Evolutionary conservation across 176 grass and related monocot genomes (phyloP), one percentile per base, ranked within the genome.

Genomic region (Cymbopogon citratus): DNA sequence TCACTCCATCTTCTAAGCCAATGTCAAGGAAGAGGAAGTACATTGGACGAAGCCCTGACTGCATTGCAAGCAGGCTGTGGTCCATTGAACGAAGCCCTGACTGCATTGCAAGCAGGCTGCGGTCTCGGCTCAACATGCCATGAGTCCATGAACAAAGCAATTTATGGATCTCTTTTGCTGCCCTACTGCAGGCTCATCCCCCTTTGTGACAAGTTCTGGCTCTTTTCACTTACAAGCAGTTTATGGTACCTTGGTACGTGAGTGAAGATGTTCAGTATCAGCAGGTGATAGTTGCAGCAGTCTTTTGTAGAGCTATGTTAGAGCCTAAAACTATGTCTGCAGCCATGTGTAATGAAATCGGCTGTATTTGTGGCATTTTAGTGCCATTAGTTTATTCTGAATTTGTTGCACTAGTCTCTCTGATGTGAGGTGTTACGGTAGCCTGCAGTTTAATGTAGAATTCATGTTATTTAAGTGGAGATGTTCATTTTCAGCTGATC

Each of bases 101-200:
- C 21, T 83, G 82, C 54, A 73, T 90, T 39, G 85, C 88, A 29
- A 85, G 85, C 82, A 93, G 85, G 74, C 71, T 90, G 63, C 69
- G 71, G 48, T 83, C 86, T 35, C 56, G 56, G 15, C 71, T 77
- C 33, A 76, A 65, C 21, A 81, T 66, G 27, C 46, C 70, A 45
- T 90, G 76, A 87, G 41, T 28, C 9, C 23, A n/a, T 56, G 19
- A 56, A 9, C 10, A n/a, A n/a, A 24, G 21, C 4, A 9, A 24
- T 24, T 24, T 9, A 26, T 25, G 57, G 9, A 61, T 61, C 57
- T 26, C 23, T 61, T 61, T 61, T 61, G 10, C 23, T 5, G n/a
- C 57, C 57, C 4, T 1, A 61, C 57, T 11, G 57, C 23, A 12
- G 23, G 23, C 49, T 52, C 18, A 1, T 6, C 0, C 19, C 14